These are phyloP conservation scores for Penicillium ucsense DNA, from an alignment of 495 filamentous ascomycete genomes.

Conservation along the genomic window DNA sequence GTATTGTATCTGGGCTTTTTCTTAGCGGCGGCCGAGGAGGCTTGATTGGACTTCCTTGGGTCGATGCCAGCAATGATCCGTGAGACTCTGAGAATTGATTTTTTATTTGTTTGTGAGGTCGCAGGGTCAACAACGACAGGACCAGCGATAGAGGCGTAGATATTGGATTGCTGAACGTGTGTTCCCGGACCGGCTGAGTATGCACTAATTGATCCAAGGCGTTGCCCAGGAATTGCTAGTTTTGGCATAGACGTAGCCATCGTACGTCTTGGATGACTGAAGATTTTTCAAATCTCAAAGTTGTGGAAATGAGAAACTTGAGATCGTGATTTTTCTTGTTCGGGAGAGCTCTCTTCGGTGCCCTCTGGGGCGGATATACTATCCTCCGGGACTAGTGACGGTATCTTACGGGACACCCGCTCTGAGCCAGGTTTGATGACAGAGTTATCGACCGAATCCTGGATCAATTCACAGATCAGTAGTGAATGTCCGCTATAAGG, in stretches of 20 bases:
- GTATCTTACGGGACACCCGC: neutral
- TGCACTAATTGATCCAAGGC: constrained; percentile 54
- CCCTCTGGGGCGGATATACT: neutral
- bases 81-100: constrained; percentile 45
- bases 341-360: constrained; percentile 4
- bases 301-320: no score
- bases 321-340: constrained; percentile 5
- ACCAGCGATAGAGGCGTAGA: constrained; percentile 66
- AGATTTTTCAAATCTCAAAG: no score
- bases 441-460: no score
- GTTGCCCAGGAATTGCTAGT: constrained; percentile 59
- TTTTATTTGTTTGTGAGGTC: constrained; percentile 40
- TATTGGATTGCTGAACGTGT: constrained; percentile 58
- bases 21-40: constrained; percentile 20
- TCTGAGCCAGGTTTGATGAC: no score
- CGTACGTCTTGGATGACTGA: neutral
- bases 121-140: constrained; percentile 42
- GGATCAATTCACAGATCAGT: no score
- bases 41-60: constrained; percentile 3
- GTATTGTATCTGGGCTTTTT: constrained; percentile 44
- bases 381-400: neutral
- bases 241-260: constrained; percentile 26
- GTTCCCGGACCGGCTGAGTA: constrained; percentile 71
- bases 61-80: constrained; percentile 15
- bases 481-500: no score